Base-by-base conservation (phyloP, 1,284 basidiomycete species). In the Chalciporus sp. region DNA sequence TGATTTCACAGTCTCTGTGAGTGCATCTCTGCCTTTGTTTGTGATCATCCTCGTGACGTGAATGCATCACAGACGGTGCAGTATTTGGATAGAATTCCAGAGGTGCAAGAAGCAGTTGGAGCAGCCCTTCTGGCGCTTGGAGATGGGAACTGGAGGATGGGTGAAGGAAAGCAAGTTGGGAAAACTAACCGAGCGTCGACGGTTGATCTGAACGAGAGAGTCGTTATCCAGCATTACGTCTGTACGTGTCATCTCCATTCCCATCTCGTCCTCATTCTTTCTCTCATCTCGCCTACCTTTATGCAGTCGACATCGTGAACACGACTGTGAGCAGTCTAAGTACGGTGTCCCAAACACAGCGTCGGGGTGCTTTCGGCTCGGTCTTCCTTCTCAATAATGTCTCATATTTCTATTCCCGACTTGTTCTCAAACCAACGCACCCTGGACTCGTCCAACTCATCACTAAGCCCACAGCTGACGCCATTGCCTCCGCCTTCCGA, bases 101-200 rank as follows among this genome's bases (percentile, higher is more conserved):
- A 85, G 41, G 85, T 92, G 4, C 78, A 82, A 51, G 77, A 75
- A 28, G 88, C 86, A 0, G 87, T 84, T 11, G 80, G 79, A 1
- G 74, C 86, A 2, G 83, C 85, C 0, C 72, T 92, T 35, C 66
- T 83, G 42, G 80, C 82, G 1, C 78, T 92, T 1, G 90, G 90
- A 1, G 90, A 92, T 57, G 90, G 90, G 3, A 92, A 92, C 60
- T 92, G 90, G 90, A 89, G 83, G 70, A 92, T 92, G 90, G 90
- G 90, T 4, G 88, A 90, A 57, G 89, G 90, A 2, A 77, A 86
- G 27, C 78, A 80, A 59, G 81, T 86, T 3, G 81, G 79, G 4
- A 84, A 82, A 60, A 69, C 66, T 1, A 57, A 69, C 3, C 82
- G 81, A 55, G 28, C 35, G 6, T 68, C 72, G 49, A 59, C 71